A percentile compares a stretch with the other conserved stretches of the same genome.
These are phyloP conservation scores for Erodium maritimum DNA, from an alignment of 345 rosid species.

Conservation along the genomic window DNA sequence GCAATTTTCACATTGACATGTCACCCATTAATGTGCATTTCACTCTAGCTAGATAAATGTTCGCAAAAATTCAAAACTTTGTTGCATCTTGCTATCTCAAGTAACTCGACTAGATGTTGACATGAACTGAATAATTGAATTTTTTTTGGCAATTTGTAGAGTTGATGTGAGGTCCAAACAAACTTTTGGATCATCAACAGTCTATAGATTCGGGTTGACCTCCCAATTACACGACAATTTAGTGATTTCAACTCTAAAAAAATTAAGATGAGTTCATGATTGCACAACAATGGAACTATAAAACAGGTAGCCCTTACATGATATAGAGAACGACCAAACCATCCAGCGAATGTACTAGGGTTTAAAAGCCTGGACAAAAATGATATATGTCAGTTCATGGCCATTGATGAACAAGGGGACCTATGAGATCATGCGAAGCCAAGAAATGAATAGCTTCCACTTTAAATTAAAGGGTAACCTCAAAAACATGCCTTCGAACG, in stretches of 20 bases:
- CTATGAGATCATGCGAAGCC: slow-evolving; percentile 1
- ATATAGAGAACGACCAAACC: slow-evolving; percentile 82
- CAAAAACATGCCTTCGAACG: no score
- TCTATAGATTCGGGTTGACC: no score
- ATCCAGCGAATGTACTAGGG: slow-evolving; percentile 98
- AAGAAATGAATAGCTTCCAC: slow-evolving; percentile 4
- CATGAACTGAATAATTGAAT: neutral
- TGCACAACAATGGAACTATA: neutral
- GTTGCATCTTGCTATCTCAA: neutral
- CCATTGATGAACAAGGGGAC: neutral
- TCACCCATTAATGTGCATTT: neutral
- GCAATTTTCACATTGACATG: neutral
- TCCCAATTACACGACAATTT: neutral
- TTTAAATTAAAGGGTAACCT: slow-evolving; percentile 2
- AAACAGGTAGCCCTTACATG: slow-evolving; percentile 32
- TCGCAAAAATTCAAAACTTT: no score
- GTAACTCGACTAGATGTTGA: neutral
- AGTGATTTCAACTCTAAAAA: neutral
- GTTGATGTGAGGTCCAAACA: neutral
- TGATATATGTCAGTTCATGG: slow-evolving; percentile 3
- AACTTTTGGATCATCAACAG: no score
- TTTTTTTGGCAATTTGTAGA: neutral
- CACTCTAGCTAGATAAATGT: neutral
- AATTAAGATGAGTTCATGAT: neutral
- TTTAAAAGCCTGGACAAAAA: slow-evolving; percentile 69